These are phyloP conservation scores for Trichoderma parareesei DNA, from an alignment of 495 filamentous ascomycete species.

Conservation along the genomic window DNA sequence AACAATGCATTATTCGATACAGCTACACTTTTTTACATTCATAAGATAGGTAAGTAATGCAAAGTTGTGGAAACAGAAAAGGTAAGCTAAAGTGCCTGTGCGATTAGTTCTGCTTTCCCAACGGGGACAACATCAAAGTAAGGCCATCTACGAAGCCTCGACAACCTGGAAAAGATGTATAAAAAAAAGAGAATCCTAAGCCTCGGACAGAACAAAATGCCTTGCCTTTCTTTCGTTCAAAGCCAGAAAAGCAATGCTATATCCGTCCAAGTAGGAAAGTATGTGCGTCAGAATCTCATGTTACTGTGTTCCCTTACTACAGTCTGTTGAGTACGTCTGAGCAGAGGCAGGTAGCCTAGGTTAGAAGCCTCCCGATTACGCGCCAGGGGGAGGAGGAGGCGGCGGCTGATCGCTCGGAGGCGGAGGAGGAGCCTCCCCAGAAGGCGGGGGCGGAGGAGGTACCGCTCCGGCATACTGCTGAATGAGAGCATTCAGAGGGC, in stretches of 20 bases:
- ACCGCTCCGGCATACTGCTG: constrained; percentile 54
- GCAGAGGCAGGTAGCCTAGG: not conserved
- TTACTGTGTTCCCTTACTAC: not conserved
- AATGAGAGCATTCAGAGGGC: constrained; percentile 53
- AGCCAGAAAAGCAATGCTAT: not conserved
- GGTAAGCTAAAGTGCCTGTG: not conserved
- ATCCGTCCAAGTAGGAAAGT: not conserved
- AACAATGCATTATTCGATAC: not conserved
- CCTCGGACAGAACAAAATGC: not conserved
- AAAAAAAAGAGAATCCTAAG: not conserved
- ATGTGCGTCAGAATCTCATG: not conserved
- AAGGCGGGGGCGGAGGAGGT: constrained; percentile 47
- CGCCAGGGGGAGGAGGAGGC: constrained; percentile 8
- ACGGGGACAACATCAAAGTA: not conserved
- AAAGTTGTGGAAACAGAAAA: not conserved
- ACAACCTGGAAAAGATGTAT: not conserved
- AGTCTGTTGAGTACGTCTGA: not conserved
- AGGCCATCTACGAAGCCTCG: not conserved
- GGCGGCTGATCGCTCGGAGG: constrained; percentile 53
- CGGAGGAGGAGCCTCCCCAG: constrained; percentile 60
- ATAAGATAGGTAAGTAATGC: not conserved
- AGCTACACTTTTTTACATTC: not conserved
- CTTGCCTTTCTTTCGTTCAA: not conserved
- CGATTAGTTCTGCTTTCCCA: constrained; percentile 6
- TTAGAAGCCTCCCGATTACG: not conserved